These are phyloP conservation scores for Aegle marmelos DNA, from an alignment of 345 rosid genomes.

Conservation along the genomic window DNA sequence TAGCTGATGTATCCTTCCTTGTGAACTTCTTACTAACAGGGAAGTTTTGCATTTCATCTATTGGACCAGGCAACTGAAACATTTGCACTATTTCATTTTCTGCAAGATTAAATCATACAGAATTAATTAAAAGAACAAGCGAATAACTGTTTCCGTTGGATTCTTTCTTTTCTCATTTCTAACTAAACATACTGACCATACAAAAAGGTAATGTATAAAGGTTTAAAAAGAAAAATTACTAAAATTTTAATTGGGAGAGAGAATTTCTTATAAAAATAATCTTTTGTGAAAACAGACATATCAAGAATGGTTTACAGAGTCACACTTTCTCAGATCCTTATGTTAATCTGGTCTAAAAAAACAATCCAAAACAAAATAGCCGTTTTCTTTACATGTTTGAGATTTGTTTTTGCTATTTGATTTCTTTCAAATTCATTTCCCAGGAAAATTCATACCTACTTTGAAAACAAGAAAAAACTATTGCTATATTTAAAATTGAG, in stretches of 20 bases:
- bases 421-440: not conserved
- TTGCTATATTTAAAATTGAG: too few relatives aligned
- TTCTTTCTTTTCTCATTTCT: not conserved
- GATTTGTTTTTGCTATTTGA: not conserved
- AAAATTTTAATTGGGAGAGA: not conserved
- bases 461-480: not conserved
- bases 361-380: not conserved
- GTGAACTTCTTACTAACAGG: slow-evolving; percentile 29
- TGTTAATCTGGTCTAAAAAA: not conserved
- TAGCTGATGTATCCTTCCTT: slow-evolving; percentile 45
- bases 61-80: slow-evolving; percentile 48
- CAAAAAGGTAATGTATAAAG: not conserved
- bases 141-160: not conserved
- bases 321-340: not conserved
- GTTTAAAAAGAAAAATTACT: not conserved
- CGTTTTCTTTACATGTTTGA: not conserved
- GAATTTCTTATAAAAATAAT: too few relatives aligned
- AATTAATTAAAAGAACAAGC: not conserved
- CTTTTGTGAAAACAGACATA: not conserved
- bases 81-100: slow-evolving; percentile 80
- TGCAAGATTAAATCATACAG: slow-evolving; percentile 24
- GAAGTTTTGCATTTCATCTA: slow-evolving; percentile 28
- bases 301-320: not conserved
- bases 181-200: not conserved
- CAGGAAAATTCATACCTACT: not conserved